Conservation (phyloP, 2,329 filamentous ascomycete genomes). For the Aspergillus brasiliensis region DNA sequence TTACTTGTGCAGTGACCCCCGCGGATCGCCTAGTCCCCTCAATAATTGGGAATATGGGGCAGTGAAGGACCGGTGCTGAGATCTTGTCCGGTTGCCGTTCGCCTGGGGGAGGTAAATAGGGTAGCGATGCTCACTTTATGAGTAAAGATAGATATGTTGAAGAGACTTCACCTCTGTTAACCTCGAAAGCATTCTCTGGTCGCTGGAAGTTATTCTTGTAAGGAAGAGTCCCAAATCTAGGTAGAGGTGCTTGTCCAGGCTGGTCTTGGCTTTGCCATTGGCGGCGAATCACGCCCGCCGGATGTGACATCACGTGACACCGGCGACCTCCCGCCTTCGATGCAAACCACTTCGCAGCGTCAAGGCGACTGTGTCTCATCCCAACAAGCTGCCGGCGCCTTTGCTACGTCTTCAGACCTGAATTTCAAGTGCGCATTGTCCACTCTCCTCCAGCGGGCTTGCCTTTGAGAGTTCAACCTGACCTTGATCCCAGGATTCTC, state of each 20-base stretch:
- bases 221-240: constrained; percentile 2
- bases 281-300: constrained; percentile 30
- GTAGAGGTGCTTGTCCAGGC: background rate
- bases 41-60: constrained; percentile 3
- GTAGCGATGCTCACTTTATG: background rate
- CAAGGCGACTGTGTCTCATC: constrained; percentile 30
- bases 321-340: constrained; percentile 41
- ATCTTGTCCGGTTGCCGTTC: background rate
- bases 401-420: constrained; percentile 19
- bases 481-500: constrained; percentile 18
- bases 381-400: constrained; percentile 25
- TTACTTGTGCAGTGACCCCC: constrained; percentile 1
- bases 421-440: constrained; percentile 15
- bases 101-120: background rate
- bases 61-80: background rate
- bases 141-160: background rate
- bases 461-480: constrained; percentile 12
- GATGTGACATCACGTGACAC: constrained; percentile 33
- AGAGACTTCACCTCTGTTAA: background rate
- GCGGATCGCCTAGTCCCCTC: constrained; percentile 4
- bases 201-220: background rate
- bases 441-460: constrained; percentile 9
- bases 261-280: constrained; percentile 26
- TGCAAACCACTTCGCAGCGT: constrained; percentile 41
- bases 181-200: background rate